A percentile compares a stretch with the other conserved stretches of the same genome.
Conservation (phyloP, 495 filamentous ascomycete genomes). For the Cercophora samala region DNA sequence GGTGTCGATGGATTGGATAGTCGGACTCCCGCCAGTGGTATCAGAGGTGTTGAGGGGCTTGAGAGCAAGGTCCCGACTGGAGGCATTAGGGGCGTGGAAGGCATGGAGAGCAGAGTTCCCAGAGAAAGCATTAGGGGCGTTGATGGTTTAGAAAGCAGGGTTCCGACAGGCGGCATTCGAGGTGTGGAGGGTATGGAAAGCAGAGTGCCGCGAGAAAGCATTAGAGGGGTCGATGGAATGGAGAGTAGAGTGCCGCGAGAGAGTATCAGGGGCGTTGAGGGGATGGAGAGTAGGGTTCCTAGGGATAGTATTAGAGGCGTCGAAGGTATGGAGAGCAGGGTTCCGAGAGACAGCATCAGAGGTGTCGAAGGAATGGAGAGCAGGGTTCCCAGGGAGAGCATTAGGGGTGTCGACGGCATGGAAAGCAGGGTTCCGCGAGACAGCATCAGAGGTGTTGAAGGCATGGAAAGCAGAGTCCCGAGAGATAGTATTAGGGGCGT, state of each 20-base stretch:
- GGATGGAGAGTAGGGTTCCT: background rate
- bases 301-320: background rate
- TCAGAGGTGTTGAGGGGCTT: background rate
- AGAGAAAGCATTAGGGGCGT: background rate
- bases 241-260: background rate
- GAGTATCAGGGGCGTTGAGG: background rate
- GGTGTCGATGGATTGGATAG: no score
- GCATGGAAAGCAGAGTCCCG: background rate
- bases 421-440: background rate
- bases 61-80: background rate
- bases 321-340: background rate
- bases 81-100: background rate
- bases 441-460: background rate
- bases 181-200: no score
- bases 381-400: background rate
- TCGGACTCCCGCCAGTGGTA: no score
- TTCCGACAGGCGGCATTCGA: background rate
- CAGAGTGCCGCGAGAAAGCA: background rate
- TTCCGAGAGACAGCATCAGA: background rate
- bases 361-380: no score
- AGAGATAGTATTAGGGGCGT: background rate
- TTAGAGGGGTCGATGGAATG: background rate
- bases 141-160: background rate
- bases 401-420: background rate
- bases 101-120: background rate